Evolutionary conservation across 2,329 filamentous ascomycete species (phyloP).

Genomic region (Aspergillus pseudoterreus): DNA sequence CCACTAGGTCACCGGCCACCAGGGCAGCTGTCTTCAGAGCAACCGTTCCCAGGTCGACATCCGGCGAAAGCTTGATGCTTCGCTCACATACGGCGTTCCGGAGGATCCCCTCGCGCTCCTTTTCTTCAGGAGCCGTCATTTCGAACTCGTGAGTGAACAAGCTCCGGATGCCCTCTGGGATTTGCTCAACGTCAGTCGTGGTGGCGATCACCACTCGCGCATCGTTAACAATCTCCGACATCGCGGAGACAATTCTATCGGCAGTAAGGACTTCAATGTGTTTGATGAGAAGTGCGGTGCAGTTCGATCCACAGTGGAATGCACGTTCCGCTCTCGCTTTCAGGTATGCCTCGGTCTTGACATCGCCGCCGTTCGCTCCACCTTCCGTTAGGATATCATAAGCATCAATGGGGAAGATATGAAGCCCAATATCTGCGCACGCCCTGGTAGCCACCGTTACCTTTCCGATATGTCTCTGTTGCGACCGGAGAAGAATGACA

Average conservation of each 20-base stretch:
- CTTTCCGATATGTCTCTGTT: slow-evolving; percentile 91
- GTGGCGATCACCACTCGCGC: slow-evolving; percentile 85
- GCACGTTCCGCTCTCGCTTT: slow-evolving; percentile 84
- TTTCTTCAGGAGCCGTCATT: slow-evolving; percentile 87
- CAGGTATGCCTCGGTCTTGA: slow-evolving; percentile 89
- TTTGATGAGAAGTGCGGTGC: slow-evolving; percentile 77
- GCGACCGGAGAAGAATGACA: slow-evolving; percentile 83
- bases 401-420: slow-evolving; percentile 83
- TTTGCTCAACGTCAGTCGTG: slow-evolving; percentile 90
- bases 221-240: slow-evolving; percentile 78
- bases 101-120: slow-evolving; percentile 84
- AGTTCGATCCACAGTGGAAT: slow-evolving; percentile 79
- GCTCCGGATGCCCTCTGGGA: slow-evolving; percentile 83
- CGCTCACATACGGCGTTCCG: slow-evolving; percentile 72
- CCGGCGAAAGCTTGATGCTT: slow-evolving; percentile 71
- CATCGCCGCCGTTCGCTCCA: slow-evolving; percentile 78
- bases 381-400: slow-evolving; percentile 95
- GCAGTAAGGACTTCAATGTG: slow-evolving; percentile 90
- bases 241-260: slow-evolving; percentile 79
- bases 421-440: slow-evolving; percentile 83
- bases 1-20: slow-evolving; percentile 88
- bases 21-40: slow-evolving; percentile 94
- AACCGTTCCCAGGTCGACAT: slow-evolving; percentile 78
- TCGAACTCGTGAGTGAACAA: slow-evolving; percentile 95
- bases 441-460: slow-evolving; percentile 71